Evolutionary conservation across 352 stramenopile species (phyloP), one percentile per base, ranked within the genome.

Genomic region (Peronosclerospora sorghi): DNA sequence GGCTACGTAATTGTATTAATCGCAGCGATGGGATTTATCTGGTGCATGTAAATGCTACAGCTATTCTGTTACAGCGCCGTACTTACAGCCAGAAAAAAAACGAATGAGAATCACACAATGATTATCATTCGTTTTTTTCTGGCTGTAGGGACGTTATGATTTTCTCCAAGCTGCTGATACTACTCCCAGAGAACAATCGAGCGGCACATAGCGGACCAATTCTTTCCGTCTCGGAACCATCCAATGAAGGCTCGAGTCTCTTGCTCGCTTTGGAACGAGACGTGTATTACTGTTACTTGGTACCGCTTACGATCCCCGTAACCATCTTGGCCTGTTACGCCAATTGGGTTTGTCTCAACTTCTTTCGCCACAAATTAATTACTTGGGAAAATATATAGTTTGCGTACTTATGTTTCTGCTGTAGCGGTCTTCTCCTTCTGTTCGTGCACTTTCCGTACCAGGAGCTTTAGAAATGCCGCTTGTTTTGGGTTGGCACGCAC

Each of bases 281-380:
- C 53, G 60, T 82, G 28, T 86, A 86, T 62, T 89, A 87, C 56
- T 85, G 74, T 45, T 90, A 79, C 46, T 45, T 90, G 27, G 34
- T 87, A 23, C 74, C 77, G 32, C 67, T 86, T 17, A 90, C 77
- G 42, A 79, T 90, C 36, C 74, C 77, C 18, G 69, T 85, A 35
- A 71, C 73, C 19, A 77, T 90, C 40, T 56, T 90, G 36, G 68
- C 73, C 24, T 86, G 73, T 60, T 87, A 87, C 53, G 56, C 69
- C 37, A 86, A 86, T 42, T 90, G 77, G 77, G 74, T 86, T 49
- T 83, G 77, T 50, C 70, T 86, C 60, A 89, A 89, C 56, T 89
- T 86, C 60, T 89, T 89, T 55, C 74, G 74, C 14, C 74, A 89
- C 54, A 89, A 86, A n/a, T n/a, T n/a, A n/a, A n/a, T n/a, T n/a